Conservation (phyloP, 805 yeast species). For the Grigorovia transvaalensis region DNA sequence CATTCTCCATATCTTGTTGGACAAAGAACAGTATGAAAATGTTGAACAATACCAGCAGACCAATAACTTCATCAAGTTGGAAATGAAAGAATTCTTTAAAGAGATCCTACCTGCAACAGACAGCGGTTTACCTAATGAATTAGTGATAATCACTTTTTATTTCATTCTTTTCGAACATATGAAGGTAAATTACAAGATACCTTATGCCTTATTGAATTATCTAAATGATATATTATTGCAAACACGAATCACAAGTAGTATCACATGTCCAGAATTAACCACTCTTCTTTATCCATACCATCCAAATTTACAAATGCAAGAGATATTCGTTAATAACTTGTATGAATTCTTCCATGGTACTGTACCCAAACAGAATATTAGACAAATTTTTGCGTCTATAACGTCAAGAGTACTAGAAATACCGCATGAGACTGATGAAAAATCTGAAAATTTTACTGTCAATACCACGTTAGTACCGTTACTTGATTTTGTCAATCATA, state of each 20-base stretch:
- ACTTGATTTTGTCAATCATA: conserved; percentile 60
- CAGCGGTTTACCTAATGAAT: conserved; percentile 8
- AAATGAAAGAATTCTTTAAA: conserved; percentile 22
- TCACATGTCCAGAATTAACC: conserved; percentile 4
- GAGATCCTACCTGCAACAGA: conserved; percentile 9
- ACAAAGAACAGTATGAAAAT: conserved; percentile 15
- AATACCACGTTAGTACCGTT: conserved; percentile 54
- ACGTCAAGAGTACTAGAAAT: conserved; percentile 55
- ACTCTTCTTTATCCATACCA: conserved; percentile 8
- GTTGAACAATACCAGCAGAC: conserved; percentile 20
- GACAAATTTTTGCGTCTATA: conserved; percentile 35
- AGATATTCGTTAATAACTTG: conserved; percentile 5
- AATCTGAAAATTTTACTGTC: conserved; percentile 34
- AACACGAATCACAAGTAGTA: conserved; percentile 8
- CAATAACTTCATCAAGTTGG: conserved; percentile 5
- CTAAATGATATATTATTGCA: conserved; percentile 13
- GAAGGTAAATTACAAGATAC: conserved; percentile 10
- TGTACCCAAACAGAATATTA: background rate
- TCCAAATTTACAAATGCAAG: conserved; percentile 1
- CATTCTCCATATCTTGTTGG: conserved; percentile 11
- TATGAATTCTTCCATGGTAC: background rate
- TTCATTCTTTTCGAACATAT: conserved; percentile 10
- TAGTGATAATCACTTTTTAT: conserved; percentile 14
- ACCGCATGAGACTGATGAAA: conserved; percentile 33
- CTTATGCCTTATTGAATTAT: conserved; percentile 12